A percentile compares a stretch with the other conserved stretches of the same genome.
phyloP scores from a whole-genome alignment of 768 basidiomycete species.

The Lactarius hengduanensis region DNA sequence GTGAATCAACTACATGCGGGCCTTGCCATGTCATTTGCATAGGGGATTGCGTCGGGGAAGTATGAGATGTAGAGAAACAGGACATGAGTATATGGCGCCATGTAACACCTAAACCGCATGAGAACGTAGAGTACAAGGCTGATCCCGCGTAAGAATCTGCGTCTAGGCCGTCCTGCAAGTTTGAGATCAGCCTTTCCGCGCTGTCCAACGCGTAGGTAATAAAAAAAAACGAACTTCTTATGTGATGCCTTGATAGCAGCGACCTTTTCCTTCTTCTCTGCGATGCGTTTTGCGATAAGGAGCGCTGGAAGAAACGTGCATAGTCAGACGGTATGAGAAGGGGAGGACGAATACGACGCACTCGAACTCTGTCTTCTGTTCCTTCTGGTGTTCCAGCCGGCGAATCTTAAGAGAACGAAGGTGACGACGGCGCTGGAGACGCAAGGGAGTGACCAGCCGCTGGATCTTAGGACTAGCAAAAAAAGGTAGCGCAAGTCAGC shows the following conservation, averaged over 20 bases:
- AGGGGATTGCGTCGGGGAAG: conserved; percentile 12
- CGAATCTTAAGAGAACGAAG: conserved; percentile 85
- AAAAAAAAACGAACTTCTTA: conserved; percentile 49
- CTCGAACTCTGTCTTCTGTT: conserved; percentile 95
- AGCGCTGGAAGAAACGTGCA: conserved; percentile 40
- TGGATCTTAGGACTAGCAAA: conserved; percentile 88
- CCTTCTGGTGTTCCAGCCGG: conserved; percentile 88
- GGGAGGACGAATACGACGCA: conserved; percentile 38
- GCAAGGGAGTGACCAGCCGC: conserved; percentile 90
- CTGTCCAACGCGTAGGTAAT: neutral
- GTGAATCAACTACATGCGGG: neutral
- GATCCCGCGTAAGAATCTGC: conserved; percentile 2
- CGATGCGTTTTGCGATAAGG: conserved; percentile 82
- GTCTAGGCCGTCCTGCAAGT: conserved; percentile 24
- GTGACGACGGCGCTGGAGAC: conserved; percentile 95
- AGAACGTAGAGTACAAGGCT: conserved; percentile 18
- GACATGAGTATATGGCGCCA: conserved; percentile 25
- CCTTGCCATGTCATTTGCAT: conserved; percentile 18
- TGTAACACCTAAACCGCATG: conserved; percentile 19
- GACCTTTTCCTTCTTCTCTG: conserved; percentile 91
- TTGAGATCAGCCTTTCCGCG: neutral
- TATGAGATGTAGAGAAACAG: conserved; percentile 19
- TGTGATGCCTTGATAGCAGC: conserved; percentile 86
- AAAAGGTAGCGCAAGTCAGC: conserved; percentile 1
- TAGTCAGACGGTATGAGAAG: conserved; percentile 11